Evolutionary conservation across 345 rosid genomes (phyloP), one percentile per base, ranked within the genome.

Genomic region (Geranium rotundifolium): DNA sequence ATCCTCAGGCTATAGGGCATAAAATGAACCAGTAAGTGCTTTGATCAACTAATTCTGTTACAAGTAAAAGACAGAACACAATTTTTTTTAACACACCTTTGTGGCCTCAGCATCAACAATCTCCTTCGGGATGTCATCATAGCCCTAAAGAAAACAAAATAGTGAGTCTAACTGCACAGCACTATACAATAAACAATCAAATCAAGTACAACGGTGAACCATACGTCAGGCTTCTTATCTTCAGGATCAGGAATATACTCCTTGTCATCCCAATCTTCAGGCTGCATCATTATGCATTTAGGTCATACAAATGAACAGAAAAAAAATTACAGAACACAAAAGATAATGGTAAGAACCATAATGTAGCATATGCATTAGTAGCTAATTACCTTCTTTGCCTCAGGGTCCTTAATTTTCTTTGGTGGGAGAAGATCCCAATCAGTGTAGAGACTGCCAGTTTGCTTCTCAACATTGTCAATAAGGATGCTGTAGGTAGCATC

Each of bases 201-300:
- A 46, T 46, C 16, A 9, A 46, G 52, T 46, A 46, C 3, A 9
- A 46, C 8, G 16, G 12, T 7, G 16, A 57, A 18, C 15, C 18
- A 55, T 76, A 87, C 95, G 86, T 86, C 97, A 55, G 99, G 97
- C 71, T 93, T 93, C 74, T 74, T 80, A 67, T 93, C 99, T 80
- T 90, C 97, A 1, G 99, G 97, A 56, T 95, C 99, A 19, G 93
- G 60, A 74, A 90, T 95, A 58, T 75, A 90, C 66, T 90, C 97
- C 67, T 85, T 79, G 65, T 86, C 99, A 30, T 90, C 97, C 97
- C 99, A 95, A 72, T 95, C 97, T 81, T 88, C 97, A 34, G 97
- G 99, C 99, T 93, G 83, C 58, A 46, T 46, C 14, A 46, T 46
- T 46, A 46, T 46, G 52, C 12, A 46, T 46, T 46, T 46, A 9